Conservation (phyloP, 2,329 filamentous ascomycete species). For the Trichophyton mentagrophytes region DNA sequence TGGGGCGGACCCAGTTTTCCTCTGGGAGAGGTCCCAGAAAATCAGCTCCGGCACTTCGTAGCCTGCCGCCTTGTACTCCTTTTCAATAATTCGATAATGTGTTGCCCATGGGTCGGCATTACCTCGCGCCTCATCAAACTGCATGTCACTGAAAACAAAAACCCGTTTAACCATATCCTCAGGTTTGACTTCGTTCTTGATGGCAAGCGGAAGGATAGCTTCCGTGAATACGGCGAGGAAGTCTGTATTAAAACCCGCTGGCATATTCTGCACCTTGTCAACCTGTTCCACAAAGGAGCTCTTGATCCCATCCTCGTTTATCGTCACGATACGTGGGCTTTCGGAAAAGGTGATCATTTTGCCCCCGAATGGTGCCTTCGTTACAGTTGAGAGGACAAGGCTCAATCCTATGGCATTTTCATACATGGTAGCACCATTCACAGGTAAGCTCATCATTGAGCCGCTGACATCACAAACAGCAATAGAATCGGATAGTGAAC, state of each 20-base stretch:
- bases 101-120: conserved; percentile 28
- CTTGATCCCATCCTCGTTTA: conserved; percentile 17
- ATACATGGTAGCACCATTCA: conserved; percentile 39
- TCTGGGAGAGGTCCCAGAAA: conserved; percentile 11
- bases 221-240: conserved; percentile 43
- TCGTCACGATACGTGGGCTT: conserved; percentile 29
- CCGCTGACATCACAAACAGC: conserved; percentile 48
- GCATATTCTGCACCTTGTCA: background rate
- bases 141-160: conserved; percentile 51
- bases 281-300: conserved; percentile 33
- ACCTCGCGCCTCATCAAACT: conserved; percentile 37
- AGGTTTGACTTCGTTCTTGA: conserved; percentile 37
- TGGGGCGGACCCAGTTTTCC: background rate
- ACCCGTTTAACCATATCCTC: conserved; percentile 50
- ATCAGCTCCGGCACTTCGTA: conserved; percentile 49
- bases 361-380: conserved; percentile 41
- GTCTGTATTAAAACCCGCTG: conserved; percentile 39
- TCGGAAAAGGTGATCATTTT: conserved; percentile 44
- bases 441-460: conserved; percentile 38
- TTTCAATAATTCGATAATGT: conserved; percentile 40
- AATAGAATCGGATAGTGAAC: conserved; percentile 41
- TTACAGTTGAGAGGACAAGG: conserved; percentile 43
- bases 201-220: conserved; percentile 43
- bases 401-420: conserved; percentile 45
- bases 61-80: conserved; percentile 35